Conservation (phyloP, 208 protist genomes). For the Novymonas esmeraldas region DNA sequence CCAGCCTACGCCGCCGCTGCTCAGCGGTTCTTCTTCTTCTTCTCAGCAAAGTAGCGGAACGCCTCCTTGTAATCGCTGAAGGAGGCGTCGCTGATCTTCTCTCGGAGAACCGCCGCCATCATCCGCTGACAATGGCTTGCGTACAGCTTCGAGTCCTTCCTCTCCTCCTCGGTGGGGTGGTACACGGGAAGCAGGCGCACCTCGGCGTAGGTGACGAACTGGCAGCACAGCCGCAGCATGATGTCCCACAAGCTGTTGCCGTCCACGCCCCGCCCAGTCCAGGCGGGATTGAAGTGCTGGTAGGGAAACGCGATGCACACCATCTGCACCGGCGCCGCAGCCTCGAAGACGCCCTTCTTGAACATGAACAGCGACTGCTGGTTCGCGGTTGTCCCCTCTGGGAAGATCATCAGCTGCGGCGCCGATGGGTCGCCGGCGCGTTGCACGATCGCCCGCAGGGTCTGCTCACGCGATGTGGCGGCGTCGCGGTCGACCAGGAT, state of each 20-base stretch:
- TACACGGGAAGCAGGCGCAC: conserved; percentile 86
- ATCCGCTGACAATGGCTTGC: conserved; percentile 84
- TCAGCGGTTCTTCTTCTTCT: conserved; percentile 33
- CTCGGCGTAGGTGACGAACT: conserved; percentile 89
- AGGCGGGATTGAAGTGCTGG: conserved; percentile 88
- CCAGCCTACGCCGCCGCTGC: too few relatives aligned
- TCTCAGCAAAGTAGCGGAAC: conserved; percentile 17
- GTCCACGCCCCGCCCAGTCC: conserved; percentile 73
- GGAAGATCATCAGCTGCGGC: conserved; percentile 86
- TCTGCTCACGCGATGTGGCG: conserved; percentile 53
- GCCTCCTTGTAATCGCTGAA: conserved; percentile 64
- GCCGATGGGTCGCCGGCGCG: conserved; percentile 55
- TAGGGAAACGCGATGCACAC: conserved; percentile 86
- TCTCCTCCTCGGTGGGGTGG: conserved; percentile 82
- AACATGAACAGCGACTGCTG: conserved; percentile 80
- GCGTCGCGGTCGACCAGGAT: conserved; percentile 82
- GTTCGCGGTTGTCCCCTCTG: conserved; percentile 87
- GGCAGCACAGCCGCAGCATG: conserved; percentile 68
- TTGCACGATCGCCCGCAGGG: conserved; percentile 53
- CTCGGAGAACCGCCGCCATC: conserved; percentile 75
- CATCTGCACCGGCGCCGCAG: conserved; percentile 88
- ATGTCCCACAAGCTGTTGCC: conserved; percentile 73
- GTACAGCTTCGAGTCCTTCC: conserved; percentile 68
- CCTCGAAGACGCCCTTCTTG: conserved; percentile 86
- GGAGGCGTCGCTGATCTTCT: conserved; percentile 65